phyloP scores from a whole-genome alignment of 768 basidiomycete species.

The Tylopilus intermedius region DNA sequence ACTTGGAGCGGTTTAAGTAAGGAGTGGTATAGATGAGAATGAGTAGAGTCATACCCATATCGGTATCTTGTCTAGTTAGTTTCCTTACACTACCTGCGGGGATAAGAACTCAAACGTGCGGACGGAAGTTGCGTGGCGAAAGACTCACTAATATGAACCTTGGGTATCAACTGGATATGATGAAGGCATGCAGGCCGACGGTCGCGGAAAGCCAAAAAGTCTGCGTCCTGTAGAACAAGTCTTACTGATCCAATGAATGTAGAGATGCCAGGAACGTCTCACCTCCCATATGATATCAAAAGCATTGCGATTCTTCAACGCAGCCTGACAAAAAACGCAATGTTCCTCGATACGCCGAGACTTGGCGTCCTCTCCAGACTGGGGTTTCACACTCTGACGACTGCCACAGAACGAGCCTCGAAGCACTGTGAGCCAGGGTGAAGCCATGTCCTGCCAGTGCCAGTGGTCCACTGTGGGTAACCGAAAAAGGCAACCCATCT shows the following conservation, averaged over 20 bases:
- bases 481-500: conserved; percentile 14
- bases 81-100: conserved; percentile 52
- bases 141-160: conserved; percentile 44
- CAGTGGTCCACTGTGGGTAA: not conserved
- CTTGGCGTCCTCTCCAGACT: not conserved
- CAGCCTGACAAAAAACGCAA: conserved; percentile 42
- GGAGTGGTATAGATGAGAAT: conserved; percentile 14
- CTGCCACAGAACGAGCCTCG: not conserved
- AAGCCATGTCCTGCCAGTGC: not conserved
- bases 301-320: conserved; percentile 31
- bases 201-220: conserved; percentile 51
- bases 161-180: conserved; percentile 51
- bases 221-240: conserved; percentile 34
- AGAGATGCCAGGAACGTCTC: not conserved
- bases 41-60: conserved; percentile 40
- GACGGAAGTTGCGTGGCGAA: not conserved
- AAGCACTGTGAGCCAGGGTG: conserved; percentile 10
- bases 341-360: not conserved
- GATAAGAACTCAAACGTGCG: not conserved
- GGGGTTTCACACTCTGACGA: not conserved
- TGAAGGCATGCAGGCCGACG: conserved; percentile 43
- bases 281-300: conserved; percentile 52
- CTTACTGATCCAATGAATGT: not conserved
- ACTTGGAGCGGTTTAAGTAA: conserved; percentile 32
- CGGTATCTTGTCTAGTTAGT: conserved; percentile 40